Base-by-base conservation (phyloP, 805 yeast species). In the Brettanomyces sp. region DNA sequence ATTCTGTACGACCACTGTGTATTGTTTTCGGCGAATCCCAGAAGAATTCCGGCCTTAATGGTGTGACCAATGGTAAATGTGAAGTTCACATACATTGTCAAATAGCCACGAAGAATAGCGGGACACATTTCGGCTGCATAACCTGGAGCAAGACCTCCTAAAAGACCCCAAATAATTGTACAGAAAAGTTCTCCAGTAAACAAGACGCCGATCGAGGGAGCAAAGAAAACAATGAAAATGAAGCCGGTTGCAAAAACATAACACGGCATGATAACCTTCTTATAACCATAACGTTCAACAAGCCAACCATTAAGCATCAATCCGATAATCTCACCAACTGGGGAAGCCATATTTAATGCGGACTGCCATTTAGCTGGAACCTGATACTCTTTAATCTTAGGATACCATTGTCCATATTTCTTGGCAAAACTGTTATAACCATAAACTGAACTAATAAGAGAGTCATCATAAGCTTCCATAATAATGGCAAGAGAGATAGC, bases 281-380 rank as follows among this genome's bases (percentile, higher is more conserved):
- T 59, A 53, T 62, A 62, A 9, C 72, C 71, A 45, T 53, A 56
- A 40, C 55, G 51, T 47, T 68, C 70, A 34, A 63, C 56, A 14
- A 64, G 39, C 32, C 49, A 51, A 48, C 47, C 59, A 65, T 68
- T 67, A 60, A 54, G 59, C 59, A 48, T 58, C 58, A 62, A 63
- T 58, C 69, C 69, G 34, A 67, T 42, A 39, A 65, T 54, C 22
- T 59, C 56, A 48, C 68, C 66, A 28, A 55, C 60, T n/a, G 52
- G 35, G 4, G 64, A 55, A 41, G 48, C 62, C 45, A 69, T 67
- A 30, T 58, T 49, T 34, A 71, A 57, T 14, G 68, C 73, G 32
- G 71, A 68, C 49, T 72, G 77, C 76, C 76, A 72, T 23, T 60
- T 55, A 18, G 70, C 63, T n/a, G 65, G 62, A 6, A 73, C 49